Conservation (phyloP, 2,329 filamentous ascomycete genomes). For the Dactylellina drechsleri region DNA sequence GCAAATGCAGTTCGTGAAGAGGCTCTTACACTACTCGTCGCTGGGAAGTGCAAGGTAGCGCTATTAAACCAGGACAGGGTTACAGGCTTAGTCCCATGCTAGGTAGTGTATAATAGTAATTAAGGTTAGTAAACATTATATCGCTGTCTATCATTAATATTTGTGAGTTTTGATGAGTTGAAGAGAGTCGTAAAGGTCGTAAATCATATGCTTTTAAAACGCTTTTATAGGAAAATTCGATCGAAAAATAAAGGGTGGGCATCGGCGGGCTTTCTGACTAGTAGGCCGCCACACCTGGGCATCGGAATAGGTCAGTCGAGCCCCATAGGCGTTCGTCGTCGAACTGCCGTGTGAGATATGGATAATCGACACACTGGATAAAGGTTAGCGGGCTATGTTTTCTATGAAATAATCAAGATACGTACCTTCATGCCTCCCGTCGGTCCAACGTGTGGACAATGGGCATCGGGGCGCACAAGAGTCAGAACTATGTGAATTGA, state of each 20-base stretch:
- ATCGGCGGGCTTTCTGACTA: neutral
- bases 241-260: too few relatives aligned
- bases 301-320: conserved; percentile 39
- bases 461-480: conserved; percentile 37
- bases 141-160: neutral
- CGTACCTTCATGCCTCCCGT: conserved; percentile 52
- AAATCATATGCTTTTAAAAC: neutral
- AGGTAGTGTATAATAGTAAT: neutral
- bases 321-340: conserved; percentile 45
- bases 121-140: neutral
- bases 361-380: conserved; percentile 42
- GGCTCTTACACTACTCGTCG: too few relatives aligned
- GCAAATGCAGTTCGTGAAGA: too few relatives aligned
- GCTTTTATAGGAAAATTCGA: neutral
- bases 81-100: too few relatives aligned
- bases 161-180: neutral
- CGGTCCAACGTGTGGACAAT: conserved; percentile 52
- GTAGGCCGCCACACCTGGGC: conserved; percentile 6
- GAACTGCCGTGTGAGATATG: conserved; percentile 39
- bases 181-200: neutral
- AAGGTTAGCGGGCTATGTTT: neutral
- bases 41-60: too few relatives aligned
- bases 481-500: conserved; percentile 63
- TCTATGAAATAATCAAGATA: neutral
- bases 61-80: too few relatives aligned